Conservation (phyloP, 225 moss, liverwort and hornwort species). For the Sphagnum tenellum region DNA sequence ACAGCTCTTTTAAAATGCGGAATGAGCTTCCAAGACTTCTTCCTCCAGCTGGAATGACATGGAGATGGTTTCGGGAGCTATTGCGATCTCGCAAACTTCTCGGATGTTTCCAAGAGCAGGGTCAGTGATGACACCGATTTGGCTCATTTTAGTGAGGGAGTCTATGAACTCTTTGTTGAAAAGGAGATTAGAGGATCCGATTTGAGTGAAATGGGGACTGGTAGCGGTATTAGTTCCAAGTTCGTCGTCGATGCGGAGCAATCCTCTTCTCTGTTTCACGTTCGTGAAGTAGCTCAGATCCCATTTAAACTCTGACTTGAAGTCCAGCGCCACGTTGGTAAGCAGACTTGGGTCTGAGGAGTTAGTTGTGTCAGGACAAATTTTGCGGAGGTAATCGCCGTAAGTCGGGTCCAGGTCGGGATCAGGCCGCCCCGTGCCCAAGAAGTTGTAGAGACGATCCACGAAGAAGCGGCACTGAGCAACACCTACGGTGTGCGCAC, state of each 20-base stretch:
- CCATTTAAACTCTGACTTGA: constrained; percentile 17
- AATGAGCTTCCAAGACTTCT: too few species aligned
- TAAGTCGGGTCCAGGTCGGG: constrained; percentile 28
- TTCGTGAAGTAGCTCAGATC: constrained; percentile 41
- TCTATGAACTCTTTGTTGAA: constrained; percentile 25
- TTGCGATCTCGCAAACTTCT: too few species aligned
- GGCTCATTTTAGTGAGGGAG: constrained; percentile 2
- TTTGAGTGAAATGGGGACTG: constrained; percentile 10
- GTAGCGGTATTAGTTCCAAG: constrained; percentile 19
- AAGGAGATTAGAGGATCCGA: constrained; percentile 13
- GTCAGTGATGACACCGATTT: too few species aligned
- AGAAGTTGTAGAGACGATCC: constrained; percentile 53
- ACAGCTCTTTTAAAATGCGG: too few species aligned
- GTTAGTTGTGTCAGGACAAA: constrained; percentile 25
- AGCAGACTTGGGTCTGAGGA: constrained; percentile 4
- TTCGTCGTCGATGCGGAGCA: constrained; percentile 52
- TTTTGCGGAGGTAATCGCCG: constrained; percentile 12
- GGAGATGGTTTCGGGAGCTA: too few species aligned
- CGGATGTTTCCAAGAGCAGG: too few species aligned
- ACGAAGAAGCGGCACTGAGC: constrained; percentile 24
- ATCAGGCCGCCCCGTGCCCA: constrained; percentile 34
- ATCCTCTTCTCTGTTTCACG: constrained; percentile 18
- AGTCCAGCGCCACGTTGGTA: constrained; percentile 35
- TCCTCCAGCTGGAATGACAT: too few species aligned
- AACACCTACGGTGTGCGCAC: constrained; percentile 32